Evolutionary conservation across 495 filamentous ascomycete species (phyloP).

Genomic region (Neurospora pannonica): DNA sequence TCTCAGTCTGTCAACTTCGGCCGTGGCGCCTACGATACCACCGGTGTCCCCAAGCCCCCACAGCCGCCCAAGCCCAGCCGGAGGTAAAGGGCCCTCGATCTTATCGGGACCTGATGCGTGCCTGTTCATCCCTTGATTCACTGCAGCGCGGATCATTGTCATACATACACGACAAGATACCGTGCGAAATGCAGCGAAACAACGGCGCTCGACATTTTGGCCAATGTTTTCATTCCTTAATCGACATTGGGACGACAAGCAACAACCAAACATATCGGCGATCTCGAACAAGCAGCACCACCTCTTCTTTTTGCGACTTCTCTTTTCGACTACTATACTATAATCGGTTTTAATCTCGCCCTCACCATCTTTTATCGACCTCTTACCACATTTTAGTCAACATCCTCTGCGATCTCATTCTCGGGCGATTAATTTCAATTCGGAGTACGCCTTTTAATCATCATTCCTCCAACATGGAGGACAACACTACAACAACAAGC

Average conservation of each 20-base stretch:
- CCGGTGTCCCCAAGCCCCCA: slow-evolving; percentile 45
- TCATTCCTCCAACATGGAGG: slow-evolving; percentile 22
- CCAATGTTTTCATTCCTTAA: not conserved
- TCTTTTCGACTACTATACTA: slow-evolving; percentile 8
- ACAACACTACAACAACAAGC: slow-evolving; percentile 2
- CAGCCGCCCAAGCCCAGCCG: slow-evolving; percentile 37
- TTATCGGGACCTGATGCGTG: not conserved
- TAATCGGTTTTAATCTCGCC: slow-evolving; percentile 18
- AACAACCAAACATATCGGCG: not conserved
- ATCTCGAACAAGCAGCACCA: not conserved
- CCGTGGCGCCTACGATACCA: slow-evolving; percentile 49
- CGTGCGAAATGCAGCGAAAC: not conserved
- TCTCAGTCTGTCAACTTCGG: slow-evolving; percentile 41
- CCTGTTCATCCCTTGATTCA: slow-evolving; percentile 12
- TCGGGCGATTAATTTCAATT: slow-evolving; percentile 15
- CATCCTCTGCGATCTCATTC: not conserved
- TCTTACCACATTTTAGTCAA: not conserved
- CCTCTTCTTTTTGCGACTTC: not conserved
- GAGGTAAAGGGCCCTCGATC: slow-evolving; percentile 20
- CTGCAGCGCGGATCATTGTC: slow-evolving; percentile 2
- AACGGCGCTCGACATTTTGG: not conserved
- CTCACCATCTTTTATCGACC: slow-evolving; percentile 13
- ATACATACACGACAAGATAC: not conserved
- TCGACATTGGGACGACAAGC: not conserved
- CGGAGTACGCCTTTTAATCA: slow-evolving; percentile 35